phyloP scores from a whole-genome alignment of 805 yeast genomes.

The Henningerozyma blattae region DNA sequence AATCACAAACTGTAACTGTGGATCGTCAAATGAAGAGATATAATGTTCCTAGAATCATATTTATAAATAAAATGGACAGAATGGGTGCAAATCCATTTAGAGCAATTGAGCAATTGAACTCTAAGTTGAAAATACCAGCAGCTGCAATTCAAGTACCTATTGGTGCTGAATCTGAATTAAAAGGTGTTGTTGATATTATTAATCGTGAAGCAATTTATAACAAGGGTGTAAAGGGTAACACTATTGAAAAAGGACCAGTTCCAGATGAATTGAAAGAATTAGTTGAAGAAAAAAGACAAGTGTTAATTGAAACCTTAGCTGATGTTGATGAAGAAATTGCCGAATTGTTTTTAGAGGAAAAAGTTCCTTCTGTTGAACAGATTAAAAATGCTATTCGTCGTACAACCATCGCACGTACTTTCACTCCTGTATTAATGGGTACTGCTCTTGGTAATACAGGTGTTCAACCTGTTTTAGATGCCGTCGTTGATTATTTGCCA shows the following conservation, averaged over 20 bases:
- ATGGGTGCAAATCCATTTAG: slow-evolving; percentile 98
- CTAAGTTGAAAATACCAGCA: slow-evolving; percentile 82
- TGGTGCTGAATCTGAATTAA: slow-evolving; percentile 76
- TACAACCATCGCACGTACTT: slow-evolving; percentile 87
- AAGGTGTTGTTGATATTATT: slow-evolving; percentile 87
- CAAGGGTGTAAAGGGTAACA: slow-evolving; percentile 86
- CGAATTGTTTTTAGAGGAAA: slow-evolving; percentile 81
- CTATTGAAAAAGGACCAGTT: slow-evolving; percentile 47
- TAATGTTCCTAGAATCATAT: slow-evolving; percentile 92
- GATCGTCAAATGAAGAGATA: slow-evolving; percentile 98
- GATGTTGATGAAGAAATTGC: slow-evolving; percentile 98
- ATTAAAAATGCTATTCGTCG: slow-evolving; percentile 85
- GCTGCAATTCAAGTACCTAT: slow-evolving; percentile 98
- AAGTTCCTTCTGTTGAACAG: slow-evolving; percentile 74
- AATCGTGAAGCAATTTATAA: slow-evolving; percentile 79
- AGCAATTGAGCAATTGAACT: slow-evolving; percentile 83
- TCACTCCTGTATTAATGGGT: slow-evolving; percentile 99
- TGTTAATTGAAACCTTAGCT: slow-evolving; percentile 86
- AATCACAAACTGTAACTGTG: slow-evolving; percentile 96
- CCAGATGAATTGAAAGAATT: slow-evolving; percentile 73
- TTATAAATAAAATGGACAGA: slow-evolving; percentile 97
- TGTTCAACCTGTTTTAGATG: slow-evolving; percentile 89
- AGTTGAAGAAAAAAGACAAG: slow-evolving; percentile 80
- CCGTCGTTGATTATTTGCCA: slow-evolving; percentile 92
- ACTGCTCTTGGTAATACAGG: slow-evolving; percentile 96